Base-by-base conservation (phyloP, 169 alveolate species). In the Hammondia hammondi region DNA sequence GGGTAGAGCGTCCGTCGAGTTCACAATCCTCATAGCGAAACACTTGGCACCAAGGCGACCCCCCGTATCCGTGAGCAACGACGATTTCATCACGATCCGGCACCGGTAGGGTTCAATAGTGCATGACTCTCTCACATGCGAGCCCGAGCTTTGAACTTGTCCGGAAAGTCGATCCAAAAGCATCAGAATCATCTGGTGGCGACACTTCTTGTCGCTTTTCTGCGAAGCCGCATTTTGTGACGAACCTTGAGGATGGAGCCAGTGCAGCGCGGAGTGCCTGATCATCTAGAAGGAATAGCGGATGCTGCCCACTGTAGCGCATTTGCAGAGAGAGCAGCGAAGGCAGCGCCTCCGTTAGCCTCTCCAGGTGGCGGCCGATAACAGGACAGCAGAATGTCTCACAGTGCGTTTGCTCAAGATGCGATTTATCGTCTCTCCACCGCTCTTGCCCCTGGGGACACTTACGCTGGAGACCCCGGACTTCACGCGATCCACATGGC, bases 291-390 rank as follows among this genome's bases (percentile, higher is more conserved):
- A 77, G 87, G 48, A 6, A 77, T 46, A 77, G 19, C 87, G 87
- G 87, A 39, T 77, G 87, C 87, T 77, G 87, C 48, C 87, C 48
- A 32, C 87, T 77, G 46, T 77, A 77, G 43, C 87, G 87, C 2
- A 77, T 12, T 46, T 77, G 56, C 87, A 77, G 48, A 32, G 48
- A 77, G 6, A 37, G 12, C 87, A 77, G 87, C 24, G 87, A 10
- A 19, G 87, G 87, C 27, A 77, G 32, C 21, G 48, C 87, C 46
- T 32, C 87, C 43, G 12, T 14, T 10, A 77, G 48, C 48, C 43
- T 43, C 32, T 77, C 87, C 87, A 77, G 32, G 46, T 77, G 87
- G 87, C 87, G 46, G 14, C 87, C 87, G 29, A 77, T 39, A 17
- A 77, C 87, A 10, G 87, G 87, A 39, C 87, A 77, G 29, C 87